A percentile compares a stretch with the other conserved stretches of the same genome.
Conservation (phyloP, 345 rosid species). For the Aegle marmelos region DNA sequence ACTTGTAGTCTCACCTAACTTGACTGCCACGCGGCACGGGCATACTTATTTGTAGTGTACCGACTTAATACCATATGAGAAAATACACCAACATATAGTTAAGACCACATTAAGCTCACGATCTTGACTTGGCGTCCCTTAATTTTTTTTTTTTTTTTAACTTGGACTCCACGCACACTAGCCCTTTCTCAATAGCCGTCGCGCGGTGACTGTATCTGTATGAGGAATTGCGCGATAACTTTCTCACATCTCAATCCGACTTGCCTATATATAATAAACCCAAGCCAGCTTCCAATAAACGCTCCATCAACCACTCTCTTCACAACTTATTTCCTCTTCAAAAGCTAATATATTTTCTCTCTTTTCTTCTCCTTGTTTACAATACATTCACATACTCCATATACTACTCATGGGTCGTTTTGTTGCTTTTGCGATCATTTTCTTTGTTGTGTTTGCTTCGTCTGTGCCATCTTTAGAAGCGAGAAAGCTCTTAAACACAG, state of each 20-base stretch:
- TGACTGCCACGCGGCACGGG: conserved; percentile 35
- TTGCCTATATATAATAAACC: not conserved
- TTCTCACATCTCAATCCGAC: too few species aligned
- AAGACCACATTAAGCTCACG: not conserved
- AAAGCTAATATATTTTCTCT: not conserved
- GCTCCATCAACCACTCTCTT: not conserved
- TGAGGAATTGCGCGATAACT: too few species aligned
- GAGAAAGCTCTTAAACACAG: conserved; percentile 39
- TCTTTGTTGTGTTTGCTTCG: conserved; percentile 29
- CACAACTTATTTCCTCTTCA: not conserved
- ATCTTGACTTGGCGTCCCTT: not conserved
- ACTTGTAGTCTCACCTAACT: conserved; percentile 24
- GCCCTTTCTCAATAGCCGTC: conserved; percentile 1
- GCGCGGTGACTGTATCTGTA: not conserved
- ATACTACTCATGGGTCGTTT: conserved; percentile 44
- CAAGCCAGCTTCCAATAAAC: not conserved
- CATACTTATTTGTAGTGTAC: not conserved
- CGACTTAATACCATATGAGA: not conserved
- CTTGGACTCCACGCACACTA: not conserved
- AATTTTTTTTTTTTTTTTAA: not conserved
- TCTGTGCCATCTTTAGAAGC: conserved; percentile 29
- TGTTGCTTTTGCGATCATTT: conserved; percentile 24
- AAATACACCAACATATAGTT: not conserved
- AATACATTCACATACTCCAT: not conserved
- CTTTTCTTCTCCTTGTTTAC: not conserved